phyloP scores from a whole-genome alignment of 805 yeast species.

The Teunomyces lycoperdinae region DNA sequence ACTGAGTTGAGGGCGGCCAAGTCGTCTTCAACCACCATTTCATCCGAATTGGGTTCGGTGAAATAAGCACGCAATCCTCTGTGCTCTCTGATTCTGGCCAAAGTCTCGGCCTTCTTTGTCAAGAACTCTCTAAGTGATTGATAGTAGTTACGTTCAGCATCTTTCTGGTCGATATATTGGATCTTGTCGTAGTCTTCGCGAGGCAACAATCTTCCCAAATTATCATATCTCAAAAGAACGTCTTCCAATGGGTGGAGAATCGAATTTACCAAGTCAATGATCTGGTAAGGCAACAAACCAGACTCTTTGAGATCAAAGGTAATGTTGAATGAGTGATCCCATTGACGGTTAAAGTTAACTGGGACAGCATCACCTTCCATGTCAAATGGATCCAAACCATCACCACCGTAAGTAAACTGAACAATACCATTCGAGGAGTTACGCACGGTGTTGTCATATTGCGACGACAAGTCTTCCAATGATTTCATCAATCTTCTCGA shows the following conservation, averaged over 20 bases:
- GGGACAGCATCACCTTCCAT: slow-evolving; percentile 99
- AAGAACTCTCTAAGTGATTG: slow-evolving; percentile 69
- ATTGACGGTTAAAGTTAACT: slow-evolving; percentile 87
- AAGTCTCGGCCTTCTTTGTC: slow-evolving; percentile 48
- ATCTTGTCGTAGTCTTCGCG: slow-evolving; percentile 46
- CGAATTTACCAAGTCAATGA: slow-evolving; percentile 51
- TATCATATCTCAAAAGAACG: slow-evolving; percentile 64
- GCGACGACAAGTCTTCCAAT: slow-evolving; percentile 89
- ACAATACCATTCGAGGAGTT: slow-evolving; percentile 95
- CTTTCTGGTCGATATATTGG: slow-evolving; percentile 76
- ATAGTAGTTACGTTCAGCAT: slow-evolving; percentile 85
- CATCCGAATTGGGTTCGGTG: slow-evolving; percentile 33
- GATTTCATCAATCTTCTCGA: slow-evolving; percentile 98
- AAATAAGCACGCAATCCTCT: slow-evolving; percentile 49
- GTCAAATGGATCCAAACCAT: slow-evolving; percentile 95
- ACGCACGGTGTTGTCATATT: slow-evolving; percentile 91
- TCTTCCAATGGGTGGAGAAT: slow-evolving; percentile 61
- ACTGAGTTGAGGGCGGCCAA: slow-evolving; percentile 40
- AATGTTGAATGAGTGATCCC: slow-evolving; percentile 86
- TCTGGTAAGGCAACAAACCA: slow-evolving; percentile 69
- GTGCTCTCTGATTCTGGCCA: slow-evolving; percentile 56
- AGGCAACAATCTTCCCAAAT: slow-evolving; percentile 55
- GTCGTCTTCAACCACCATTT: slow-evolving; percentile 32
- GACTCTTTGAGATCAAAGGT: slow-evolving; percentile 56
- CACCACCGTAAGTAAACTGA: slow-evolving; percentile 98